Percentiles rank a stretch among this genome's conserved stretches.
These are phyloP conservation scores for Climacium dendroides DNA, from an alignment of 225 moss, liverwort and hornwort species.

Conservation along the genomic window DNA sequence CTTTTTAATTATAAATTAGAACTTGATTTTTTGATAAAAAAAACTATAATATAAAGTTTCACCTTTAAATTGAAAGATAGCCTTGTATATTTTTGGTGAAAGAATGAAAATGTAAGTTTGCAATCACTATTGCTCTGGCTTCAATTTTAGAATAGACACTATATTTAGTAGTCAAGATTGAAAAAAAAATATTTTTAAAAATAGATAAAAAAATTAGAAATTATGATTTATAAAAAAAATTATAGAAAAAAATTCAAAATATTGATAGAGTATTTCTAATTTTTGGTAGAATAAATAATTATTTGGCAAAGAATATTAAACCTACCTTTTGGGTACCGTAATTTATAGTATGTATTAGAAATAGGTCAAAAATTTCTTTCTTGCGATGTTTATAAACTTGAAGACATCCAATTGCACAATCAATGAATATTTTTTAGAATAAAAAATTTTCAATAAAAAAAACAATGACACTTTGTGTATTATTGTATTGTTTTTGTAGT, in stretches of 20 bases:
- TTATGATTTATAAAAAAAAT: no score
- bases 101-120: background rate
- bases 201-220: background rate
- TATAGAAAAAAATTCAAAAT: background rate
- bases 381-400: background rate
- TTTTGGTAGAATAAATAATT: background rate
- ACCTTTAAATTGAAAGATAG: background rate
- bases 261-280: rapidly evolving
- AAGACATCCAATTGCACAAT: background rate
- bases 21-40: background rate
- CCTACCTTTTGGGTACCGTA: rapidly evolving
- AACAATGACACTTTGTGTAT: background rate
- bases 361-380: rapidly evolving
- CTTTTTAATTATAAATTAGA: background rate
- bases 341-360: background rate
- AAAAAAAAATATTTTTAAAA: background rate
- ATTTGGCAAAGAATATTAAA: background rate
- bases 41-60: background rate
- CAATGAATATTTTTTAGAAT: background rate
- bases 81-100: no score
- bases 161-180: rapidly evolving
- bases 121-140: background rate
- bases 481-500: background rate
- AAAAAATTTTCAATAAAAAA: background rate
- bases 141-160: background rate